Percentiles rank a stretch among this genome's conserved stretches.
These are phyloP conservation scores for Penicillium sp. DNA, from an alignment of 2,329 filamentous ascomycete species.

Conservation along the genomic window DNA sequence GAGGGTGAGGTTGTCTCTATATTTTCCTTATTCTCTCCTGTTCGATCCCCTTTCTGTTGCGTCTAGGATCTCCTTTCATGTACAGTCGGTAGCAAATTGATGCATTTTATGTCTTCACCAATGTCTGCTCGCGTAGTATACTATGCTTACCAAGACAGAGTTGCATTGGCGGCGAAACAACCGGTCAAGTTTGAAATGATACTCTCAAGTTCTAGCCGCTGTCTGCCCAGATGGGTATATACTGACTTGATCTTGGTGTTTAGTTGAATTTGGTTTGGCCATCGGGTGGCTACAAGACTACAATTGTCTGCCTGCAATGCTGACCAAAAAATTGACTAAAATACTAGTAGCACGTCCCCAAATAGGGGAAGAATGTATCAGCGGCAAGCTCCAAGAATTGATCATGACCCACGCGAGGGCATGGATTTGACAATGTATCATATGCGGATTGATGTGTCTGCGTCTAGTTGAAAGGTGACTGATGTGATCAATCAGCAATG, in stretches of 20 bases:
- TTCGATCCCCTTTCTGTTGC: conserved; percentile 28
- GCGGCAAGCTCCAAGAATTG: too few species aligned
- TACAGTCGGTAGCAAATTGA: conserved; percentile 31
- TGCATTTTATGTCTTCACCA: conserved; percentile 26
- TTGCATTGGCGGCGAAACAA: conserved; percentile 23
- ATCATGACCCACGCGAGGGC: too few species aligned
- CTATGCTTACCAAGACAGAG: conserved; percentile 19
- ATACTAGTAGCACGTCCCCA: too few species aligned
- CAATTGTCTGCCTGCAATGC: not conserved
- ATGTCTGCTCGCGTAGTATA: conserved; percentile 2
- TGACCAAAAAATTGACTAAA: too few species aligned
- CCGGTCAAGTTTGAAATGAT: too few species aligned
- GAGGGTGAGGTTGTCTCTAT: conserved; percentile 21
- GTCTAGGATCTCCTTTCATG: conserved; percentile 26
- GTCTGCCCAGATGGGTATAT: not conserved
- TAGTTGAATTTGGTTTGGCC: not conserved
- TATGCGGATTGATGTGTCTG: too few species aligned
- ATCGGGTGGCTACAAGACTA: not conserved
- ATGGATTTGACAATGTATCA: too few species aligned
- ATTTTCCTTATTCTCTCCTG: conserved; percentile 20
- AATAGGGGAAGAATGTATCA: too few species aligned
- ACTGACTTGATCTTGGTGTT: not conserved
- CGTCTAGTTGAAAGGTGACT: not conserved
- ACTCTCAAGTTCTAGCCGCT: too few species aligned
- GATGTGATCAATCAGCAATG: not conserved